Percentiles rank a stretch among this genome's conserved stretches.
These are phyloP conservation scores for Quercus phellos DNA, from an alignment of 331 rosid genomes.

Conservation along the genomic window DNA sequence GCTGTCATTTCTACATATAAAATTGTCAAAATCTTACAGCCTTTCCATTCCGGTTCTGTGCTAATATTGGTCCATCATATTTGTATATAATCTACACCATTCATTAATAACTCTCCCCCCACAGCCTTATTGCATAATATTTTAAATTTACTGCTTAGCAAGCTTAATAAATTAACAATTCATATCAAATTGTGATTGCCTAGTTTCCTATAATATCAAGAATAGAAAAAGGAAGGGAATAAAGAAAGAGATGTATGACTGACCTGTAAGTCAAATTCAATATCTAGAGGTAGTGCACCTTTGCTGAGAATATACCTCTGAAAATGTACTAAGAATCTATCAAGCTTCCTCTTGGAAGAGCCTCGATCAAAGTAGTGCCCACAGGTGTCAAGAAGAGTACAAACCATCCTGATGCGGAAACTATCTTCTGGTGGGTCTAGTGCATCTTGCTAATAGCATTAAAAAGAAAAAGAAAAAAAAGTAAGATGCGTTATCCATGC, in stretches of 20 bases:
- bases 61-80: not conserved
- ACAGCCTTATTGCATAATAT: not conserved
- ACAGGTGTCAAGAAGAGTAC: conserved; percentile 92
- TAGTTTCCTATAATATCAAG: not conserved
- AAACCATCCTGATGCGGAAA: conserved; percentile 90
- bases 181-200: not conserved
- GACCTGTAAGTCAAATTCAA: conserved; percentile 96
- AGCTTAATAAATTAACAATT: not conserved
- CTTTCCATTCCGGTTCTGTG: not conserved
- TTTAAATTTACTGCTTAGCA: not conserved
- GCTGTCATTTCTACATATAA: not conserved
- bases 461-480: conserved; percentile 3
- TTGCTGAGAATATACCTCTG: conserved; percentile 93
- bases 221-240: not conserved
- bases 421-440: conserved; percentile 98
- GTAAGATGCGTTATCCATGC: not conserved
- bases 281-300: conserved; percentile 80
- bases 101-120: not conserved
- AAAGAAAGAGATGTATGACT: conserved; percentile 24
- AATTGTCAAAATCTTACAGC: not conserved
- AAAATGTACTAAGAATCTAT: conserved; percentile 72
- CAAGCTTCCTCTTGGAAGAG: conserved; percentile 96
- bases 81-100: not conserved
- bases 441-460: conserved; percentile 64
- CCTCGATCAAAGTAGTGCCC: conserved; percentile 98